Percentiles rank a stretch among this genome's conserved stretches.
These are phyloP conservation scores for Zasmidium citrigriseum DNA, from an alignment of 2,329 filamentous ascomycete species.

Conservation along the genomic window DNA sequence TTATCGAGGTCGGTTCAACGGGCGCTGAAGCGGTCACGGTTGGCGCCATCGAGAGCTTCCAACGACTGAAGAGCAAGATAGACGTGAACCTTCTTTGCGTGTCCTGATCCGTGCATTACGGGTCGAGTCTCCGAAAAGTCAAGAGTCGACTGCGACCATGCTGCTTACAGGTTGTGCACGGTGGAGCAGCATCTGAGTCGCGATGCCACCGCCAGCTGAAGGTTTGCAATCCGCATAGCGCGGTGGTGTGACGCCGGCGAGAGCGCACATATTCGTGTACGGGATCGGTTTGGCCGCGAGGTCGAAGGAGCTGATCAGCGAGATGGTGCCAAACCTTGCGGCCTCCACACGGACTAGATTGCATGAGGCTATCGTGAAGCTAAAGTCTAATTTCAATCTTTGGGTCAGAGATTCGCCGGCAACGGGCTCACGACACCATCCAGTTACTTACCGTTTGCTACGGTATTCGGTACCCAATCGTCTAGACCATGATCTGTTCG, in stretches of 20 bases:
- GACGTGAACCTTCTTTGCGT: slow-evolving; percentile 2
- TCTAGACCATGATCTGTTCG: background rate
- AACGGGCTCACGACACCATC: background rate
- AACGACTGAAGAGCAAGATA: slow-evolving; percentile 2
- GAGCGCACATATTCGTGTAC: background rate
- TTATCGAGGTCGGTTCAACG: background rate
- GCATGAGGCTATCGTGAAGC: background rate
- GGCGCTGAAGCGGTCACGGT: background rate
- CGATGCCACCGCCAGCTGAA: background rate
- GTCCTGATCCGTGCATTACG: background rate
- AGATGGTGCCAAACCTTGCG: background rate
- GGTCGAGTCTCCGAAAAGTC: background rate
- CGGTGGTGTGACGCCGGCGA: background rate
- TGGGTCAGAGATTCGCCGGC: background rate
- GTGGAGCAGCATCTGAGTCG: background rate
- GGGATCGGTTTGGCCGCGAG: background rate
- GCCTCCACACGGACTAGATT: background rate
- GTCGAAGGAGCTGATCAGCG: background rate
- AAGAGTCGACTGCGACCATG: background rate
- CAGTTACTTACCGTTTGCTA: background rate
- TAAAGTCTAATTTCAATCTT: background rate
- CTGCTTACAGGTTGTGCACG: background rate
- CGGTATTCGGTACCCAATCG: background rate
- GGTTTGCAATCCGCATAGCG: too few relatives aligned
- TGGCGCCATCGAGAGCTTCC: slow-evolving; percentile 1